Base-by-base conservation (phyloP, 176 grass and related monocot genomes). In the Poa pratensis region DNA sequence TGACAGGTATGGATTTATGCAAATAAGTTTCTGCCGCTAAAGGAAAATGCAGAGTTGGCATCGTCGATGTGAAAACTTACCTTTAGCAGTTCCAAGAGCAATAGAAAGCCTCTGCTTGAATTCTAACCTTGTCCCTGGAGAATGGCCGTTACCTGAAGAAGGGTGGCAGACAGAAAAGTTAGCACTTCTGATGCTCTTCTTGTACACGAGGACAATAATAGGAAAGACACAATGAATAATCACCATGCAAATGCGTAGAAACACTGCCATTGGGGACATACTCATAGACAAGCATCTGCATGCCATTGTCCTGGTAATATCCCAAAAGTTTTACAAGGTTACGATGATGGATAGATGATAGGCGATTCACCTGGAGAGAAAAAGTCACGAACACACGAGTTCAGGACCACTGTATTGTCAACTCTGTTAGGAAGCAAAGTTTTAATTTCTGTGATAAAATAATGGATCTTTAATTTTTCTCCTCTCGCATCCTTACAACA, bases 21-120 rank as follows among this genome's bases (percentile, higher is more conserved):
- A 57, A 75, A 22, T n/a, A 40, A 53, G 62, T 32, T 69, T 70
- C 62, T 42, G 19, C 43, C n/a, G 76, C 7, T 28, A 80, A 15
- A 48, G 49, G 18, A 55, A 67, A 79, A 1, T 73, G 42, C 17
- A 35, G 78, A 51, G 4, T 43, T 69, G 50, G 20, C 30, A 30
- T 32, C 32, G 16, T 32, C 32, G n/a, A 32, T 54, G 14, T 23
- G 53, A 69, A 87, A 74, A 46, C 77, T 78, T 50, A 91, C 97
- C 97, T 96, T 96, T 99, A 63, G 97, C 93, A 69, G 93, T 73
- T 71, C 97, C 91, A 94, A 89, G 88, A 77, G 97, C 97, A 89
- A 99, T 86, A n/a, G 82, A 92, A 89, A 99, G 94, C 76, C 94
- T 90, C 69, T 99, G 88, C 85, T 96, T 99, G 88, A 99, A 99